These are phyloP conservation scores for Aspergillus hortae DNA, from an alignment of 2,329 filamentous ascomycete genomes.

Conservation along the genomic window DNA sequence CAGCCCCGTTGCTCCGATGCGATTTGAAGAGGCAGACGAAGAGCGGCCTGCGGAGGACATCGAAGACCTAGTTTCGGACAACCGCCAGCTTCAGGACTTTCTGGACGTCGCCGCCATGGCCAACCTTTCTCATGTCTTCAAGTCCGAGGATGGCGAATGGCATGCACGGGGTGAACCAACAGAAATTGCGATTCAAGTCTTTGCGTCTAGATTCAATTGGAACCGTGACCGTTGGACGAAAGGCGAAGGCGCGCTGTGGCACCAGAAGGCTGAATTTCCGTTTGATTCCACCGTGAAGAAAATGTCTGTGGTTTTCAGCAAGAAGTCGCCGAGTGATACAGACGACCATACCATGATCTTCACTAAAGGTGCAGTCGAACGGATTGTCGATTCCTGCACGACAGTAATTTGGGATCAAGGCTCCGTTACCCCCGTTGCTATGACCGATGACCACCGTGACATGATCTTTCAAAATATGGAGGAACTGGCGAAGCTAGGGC, in stretches of 20 bases:
- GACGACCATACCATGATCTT: constrained; percentile 19
- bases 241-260: constrained; percentile 48
- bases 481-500: constrained; percentile 57
- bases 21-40: constrained; percentile 23
- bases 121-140: constrained; percentile 59
- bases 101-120: constrained; percentile 60
- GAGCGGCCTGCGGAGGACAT: constrained; percentile 22
- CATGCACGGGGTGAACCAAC: constrained; percentile 63
- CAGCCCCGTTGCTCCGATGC: constrained; percentile 22
- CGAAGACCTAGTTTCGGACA: constrained; percentile 36
- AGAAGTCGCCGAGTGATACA: constrained; percentile 8
- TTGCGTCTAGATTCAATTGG: constrained; percentile 64
- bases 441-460: constrained; percentile 52
- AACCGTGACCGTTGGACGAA: constrained; percentile 41
- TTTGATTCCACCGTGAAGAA: constrained; percentile 70
- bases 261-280: constrained; percentile 61
- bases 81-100: constrained; percentile 49
- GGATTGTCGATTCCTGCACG: constrained; percentile 59
- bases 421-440: constrained; percentile 31
- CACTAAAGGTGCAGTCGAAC: too few relatives aligned
- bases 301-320: constrained; percentile 64
- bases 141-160: constrained; percentile 54
- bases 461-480: constrained; percentile 64
- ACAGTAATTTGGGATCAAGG: constrained; percentile 44
- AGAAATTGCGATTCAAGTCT: constrained; percentile 69